A percentile compares a stretch with the other conserved stretches of the same genome.
These are phyloP conservation scores for Macrolepiota fuliginosa DNA, from an alignment of 768 basidiomycete species.

Conservation along the genomic window DNA sequence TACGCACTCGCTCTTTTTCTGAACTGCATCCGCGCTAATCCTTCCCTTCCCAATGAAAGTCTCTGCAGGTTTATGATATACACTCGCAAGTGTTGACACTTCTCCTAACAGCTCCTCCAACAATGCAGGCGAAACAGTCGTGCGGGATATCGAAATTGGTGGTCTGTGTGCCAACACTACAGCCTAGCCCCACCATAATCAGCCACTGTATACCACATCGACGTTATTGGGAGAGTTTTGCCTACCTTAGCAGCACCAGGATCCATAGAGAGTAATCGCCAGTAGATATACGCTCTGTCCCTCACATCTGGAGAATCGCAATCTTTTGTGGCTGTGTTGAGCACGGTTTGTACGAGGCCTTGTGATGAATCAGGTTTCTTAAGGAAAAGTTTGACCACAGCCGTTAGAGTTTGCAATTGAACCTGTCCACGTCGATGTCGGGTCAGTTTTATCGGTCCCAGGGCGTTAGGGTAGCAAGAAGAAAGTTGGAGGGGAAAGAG, in stretches of 20 bases:
- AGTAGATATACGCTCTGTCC: slow-evolving; percentile 97
- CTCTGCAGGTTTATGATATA: slow-evolving; percentile 96
- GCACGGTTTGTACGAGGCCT: slow-evolving; percentile 85
- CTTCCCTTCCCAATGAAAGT: slow-evolving; percentile 94
- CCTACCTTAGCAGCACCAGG: slow-evolving; percentile 91
- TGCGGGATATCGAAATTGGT: slow-evolving; percentile 89
- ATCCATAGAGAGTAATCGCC: slow-evolving; percentile 93
- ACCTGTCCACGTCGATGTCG: slow-evolving; percentile 34
- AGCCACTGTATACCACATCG: neutral
- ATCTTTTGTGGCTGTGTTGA: slow-evolving; percentile 94
- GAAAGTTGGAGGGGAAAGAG: neutral
- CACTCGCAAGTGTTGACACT: slow-evolving; percentile 85
- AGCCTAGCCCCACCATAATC: slow-evolving; percentile 29
- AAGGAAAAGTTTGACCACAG: slow-evolving; percentile 95
- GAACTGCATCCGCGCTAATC: slow-evolving; percentile 78
- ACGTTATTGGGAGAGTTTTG: neutral
- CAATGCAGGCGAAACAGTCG: slow-evolving; percentile 82
- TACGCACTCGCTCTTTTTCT: slow-evolving; percentile 60
- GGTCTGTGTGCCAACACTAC: slow-evolving; percentile 92
- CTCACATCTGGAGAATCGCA: slow-evolving; percentile 97
- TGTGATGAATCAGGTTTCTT: slow-evolving; percentile 94
- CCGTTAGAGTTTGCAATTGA: slow-evolving; percentile 83
- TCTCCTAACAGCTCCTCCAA: slow-evolving; percentile 92
- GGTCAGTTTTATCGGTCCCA: neutral
- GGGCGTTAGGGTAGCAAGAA: neutral